Base-by-base conservation (phyloP, 805 yeast genomes). In the Alloascoidea africana region DNA sequence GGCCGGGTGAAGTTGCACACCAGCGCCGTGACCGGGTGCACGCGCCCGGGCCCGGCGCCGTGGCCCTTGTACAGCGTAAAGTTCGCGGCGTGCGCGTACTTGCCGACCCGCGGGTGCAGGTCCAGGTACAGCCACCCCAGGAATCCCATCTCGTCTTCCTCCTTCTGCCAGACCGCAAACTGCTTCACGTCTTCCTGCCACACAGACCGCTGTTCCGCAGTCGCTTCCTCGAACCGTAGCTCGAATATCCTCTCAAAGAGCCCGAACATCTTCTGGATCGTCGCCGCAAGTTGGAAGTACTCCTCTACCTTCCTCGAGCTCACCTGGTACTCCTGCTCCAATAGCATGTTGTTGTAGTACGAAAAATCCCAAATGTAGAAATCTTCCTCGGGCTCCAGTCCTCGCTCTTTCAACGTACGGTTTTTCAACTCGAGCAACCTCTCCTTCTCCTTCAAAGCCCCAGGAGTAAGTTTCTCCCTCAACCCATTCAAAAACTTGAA, bases 1-100 rank as follows among this genome's bases (percentile, higher is more conserved):
- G 30, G 30, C n/a, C n/a, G 8, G 8, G 30, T 8, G n/a, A 23
- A 23, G n/a, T 23, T 23, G n/a, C 30, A 23, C 8, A 23, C 30
- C n/a, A 23, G n/a, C n/a, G 30, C 30, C n/a, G 30, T 23, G n/a
- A 23, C 30, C n/a, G 30, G 30, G n/a, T 23, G n/a, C 8, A 23
- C 30, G 8, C 30, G 8, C 8, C 30, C 30, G n/a, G 8, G 8
- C n/a, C 13, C 8, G 8, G 30, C 8, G 8, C 13, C n/a, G n/a
- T 23, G n/a, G n/a, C 30, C 30, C 8, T 8, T 8, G 8, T 8
- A 8, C 8, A 23, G 8, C n/a, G 13, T n/a, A 23, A 23, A 23
- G n/a, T 23, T 23, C n/a, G 30, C 30, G n/a, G 30, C 30, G n/a
- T 23, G 30, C 8, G 8, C n/a, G n/a, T 23, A 23, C n/a, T 23